Evolutionary conservation across 2,329 filamentous ascomycete species (phyloP).

Genomic region (Aspergillus versicolor): DNA sequence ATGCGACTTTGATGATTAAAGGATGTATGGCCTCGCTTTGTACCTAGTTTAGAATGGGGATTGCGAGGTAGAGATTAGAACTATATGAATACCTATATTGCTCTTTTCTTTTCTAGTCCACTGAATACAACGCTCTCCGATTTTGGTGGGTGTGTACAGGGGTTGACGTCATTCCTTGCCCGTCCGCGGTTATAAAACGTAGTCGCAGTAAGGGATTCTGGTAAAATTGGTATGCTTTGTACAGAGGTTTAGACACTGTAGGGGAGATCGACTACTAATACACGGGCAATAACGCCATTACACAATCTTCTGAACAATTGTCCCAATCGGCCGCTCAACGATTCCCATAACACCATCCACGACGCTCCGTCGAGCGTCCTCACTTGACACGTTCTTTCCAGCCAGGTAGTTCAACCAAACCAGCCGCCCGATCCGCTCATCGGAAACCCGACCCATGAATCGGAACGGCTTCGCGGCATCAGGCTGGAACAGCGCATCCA

Average conservation of each 20-base stretch:
- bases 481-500: constrained; percentile 66
- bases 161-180: not conserved
- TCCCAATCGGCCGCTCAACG: constrained; percentile 83
- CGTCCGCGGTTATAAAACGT: not conserved
- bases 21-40: not conserved
- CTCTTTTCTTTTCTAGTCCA: no score
- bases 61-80: no score
- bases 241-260: not conserved
- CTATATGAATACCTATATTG: no score
- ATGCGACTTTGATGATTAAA: not conserved
- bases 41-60: not conserved
- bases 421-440: constrained; percentile 76
- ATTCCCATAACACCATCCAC: constrained; percentile 86
- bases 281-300: constrained; percentile 15
- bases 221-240: not conserved
- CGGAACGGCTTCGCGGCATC: constrained; percentile 49
- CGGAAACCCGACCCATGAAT: constrained; percentile 68
- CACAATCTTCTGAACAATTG: constrained; percentile 73
- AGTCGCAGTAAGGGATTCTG: not conserved
- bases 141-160: not conserved
- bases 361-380: constrained; percentile 75
- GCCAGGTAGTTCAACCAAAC: constrained; percentile 90
- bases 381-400: constrained; percentile 82
- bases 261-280: not conserved
- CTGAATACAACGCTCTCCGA: not conserved